A percentile compares a stretch with the other conserved stretches of the same genome.
These are phyloP conservation scores for Saitoella complicata DNA, from an alignment of 805 yeast genomes.

Conservation along the genomic window DNA sequence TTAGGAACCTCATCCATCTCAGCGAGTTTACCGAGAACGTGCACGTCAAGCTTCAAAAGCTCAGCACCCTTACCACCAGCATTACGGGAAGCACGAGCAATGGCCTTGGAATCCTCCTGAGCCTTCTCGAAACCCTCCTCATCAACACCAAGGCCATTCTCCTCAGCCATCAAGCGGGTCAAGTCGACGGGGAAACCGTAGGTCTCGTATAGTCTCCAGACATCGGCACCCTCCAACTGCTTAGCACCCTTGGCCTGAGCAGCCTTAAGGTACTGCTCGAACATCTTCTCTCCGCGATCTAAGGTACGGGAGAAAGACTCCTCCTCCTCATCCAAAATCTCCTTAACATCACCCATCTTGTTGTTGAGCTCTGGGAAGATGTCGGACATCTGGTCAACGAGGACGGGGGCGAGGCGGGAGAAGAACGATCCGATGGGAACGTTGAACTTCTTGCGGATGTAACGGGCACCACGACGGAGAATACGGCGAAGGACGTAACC, in stretches of 20 bases:
- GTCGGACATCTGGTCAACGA: conserved; percentile 70
- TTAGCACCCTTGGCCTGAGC: conserved; percentile 63
- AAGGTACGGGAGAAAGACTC: conserved; percentile 85
- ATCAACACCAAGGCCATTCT: conserved; percentile 82
- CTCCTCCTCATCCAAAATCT: conserved; percentile 92
- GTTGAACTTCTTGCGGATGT: conserved; percentile 88
- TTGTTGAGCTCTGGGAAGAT: conserved; percentile 82
- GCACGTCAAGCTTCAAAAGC: conserved; percentile 75
- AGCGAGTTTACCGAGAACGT: conserved; percentile 61
- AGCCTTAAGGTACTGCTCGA: conserved; percentile 77
- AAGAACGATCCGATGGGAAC: conserved; percentile 91
- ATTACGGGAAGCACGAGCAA: conserved; percentile 76
- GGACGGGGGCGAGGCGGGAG: conserved; percentile 80
- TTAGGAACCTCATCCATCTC: conserved; percentile 41
- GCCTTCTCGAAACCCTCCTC: conserved; percentile 87
- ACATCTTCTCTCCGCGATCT: conserved; percentile 94
- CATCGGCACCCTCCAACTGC: conserved; percentile 79
- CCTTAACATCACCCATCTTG: conserved; percentile 60
- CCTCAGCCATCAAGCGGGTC: conserved; percentile 97
- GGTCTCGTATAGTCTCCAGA: conserved; percentile 96
- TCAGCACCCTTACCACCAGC: conserved; percentile 34
- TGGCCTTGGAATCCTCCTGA: conserved; percentile 75
- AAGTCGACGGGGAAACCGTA: conserved; percentile 98
- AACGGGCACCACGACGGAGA: conserved; percentile 93
- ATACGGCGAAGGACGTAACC: conserved; percentile 96